These are phyloP conservation scores for Lycium barbarum DNA, from an alignment of 257 asterid species.

Conservation along the genomic window DNA sequence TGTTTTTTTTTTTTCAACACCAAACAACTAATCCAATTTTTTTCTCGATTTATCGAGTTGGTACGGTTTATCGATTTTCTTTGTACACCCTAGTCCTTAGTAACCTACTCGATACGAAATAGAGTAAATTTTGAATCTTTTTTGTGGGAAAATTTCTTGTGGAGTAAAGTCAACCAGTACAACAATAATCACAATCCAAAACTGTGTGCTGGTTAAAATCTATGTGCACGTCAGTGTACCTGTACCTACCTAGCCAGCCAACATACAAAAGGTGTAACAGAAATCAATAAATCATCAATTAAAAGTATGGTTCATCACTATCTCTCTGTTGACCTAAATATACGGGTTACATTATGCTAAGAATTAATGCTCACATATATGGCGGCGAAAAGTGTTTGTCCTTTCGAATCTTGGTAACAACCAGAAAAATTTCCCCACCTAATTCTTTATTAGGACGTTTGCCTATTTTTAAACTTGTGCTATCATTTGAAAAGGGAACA, in stretches of 20 bases:
- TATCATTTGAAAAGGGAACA: background rate
- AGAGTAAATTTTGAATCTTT: no score
- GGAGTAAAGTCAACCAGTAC: conserved; percentile 20
- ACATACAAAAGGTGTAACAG: background rate
- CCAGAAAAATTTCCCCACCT: background rate
- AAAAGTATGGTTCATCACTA: background rate
- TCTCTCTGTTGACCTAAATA: background rate
- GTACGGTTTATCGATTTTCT: no score
- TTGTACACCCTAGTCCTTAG: no score
- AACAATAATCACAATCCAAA: background rate
- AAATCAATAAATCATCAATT: background rate
- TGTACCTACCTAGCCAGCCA: background rate
- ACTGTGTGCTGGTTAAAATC: background rate
- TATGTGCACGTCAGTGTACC: background rate
- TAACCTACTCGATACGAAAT: background rate
- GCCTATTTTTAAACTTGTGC: background rate
- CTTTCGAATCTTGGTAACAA: conserved; percentile 13
- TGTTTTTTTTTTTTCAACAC: no score
- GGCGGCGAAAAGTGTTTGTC: background rate
- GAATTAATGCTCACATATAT: conserved; percentile 7
- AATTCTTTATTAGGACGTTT: background rate
- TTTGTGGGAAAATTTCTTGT: conserved; percentile 3
- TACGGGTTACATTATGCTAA: background rate
- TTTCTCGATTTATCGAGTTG: no score
- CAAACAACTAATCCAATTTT: no score